Percentiles rank a stretch among this genome's conserved stretches.
phyloP scores from a whole-genome alignment of 2,329 filamentous ascomycete species.

The Aspergillus viridinutans region DNA sequence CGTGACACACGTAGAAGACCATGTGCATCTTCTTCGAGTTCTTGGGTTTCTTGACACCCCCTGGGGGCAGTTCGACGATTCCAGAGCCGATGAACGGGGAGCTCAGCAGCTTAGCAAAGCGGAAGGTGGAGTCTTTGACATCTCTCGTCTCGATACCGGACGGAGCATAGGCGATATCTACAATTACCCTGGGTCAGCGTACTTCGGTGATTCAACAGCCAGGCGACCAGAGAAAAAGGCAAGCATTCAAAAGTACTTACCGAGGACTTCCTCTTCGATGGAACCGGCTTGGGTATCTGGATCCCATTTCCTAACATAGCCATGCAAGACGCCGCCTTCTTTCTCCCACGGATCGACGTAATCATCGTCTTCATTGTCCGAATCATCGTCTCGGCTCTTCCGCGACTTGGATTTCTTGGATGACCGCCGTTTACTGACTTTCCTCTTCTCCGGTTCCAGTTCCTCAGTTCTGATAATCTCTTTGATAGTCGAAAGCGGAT shows the following conservation, averaged over 20 bases:
- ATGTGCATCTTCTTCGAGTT: slow-evolving; percentile 96
- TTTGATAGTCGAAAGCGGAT: slow-evolving; percentile 67
- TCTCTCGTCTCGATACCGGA: slow-evolving; percentile 55
- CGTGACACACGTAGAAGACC: slow-evolving; percentile 85
- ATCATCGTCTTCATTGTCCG: slow-evolving; percentile 37
- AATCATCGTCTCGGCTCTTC: slow-evolving; percentile 35
- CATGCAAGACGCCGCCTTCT: slow-evolving; percentile 41
- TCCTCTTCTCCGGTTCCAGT: slow-evolving; percentile 42
- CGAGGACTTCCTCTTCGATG: slow-evolving; percentile 39
- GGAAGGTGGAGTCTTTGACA: slow-evolving; percentile 66
- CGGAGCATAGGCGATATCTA: slow-evolving; percentile 59
- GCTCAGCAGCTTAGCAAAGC: slow-evolving; percentile 82
- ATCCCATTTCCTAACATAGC: slow-evolving; percentile 44
- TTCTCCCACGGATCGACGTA: slow-evolving; percentile 43
- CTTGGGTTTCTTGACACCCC: slow-evolving; percentile 80
- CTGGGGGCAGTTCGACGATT: slow-evolving; percentile 80
- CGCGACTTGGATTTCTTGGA: slow-evolving; percentile 31
- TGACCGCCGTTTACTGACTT: slow-evolving; percentile 33
- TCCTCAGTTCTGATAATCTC: slow-evolving; percentile 73
- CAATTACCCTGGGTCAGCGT: slow-evolving; percentile 1
- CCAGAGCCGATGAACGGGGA: slow-evolving; percentile 84
- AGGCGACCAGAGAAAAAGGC: neutral
- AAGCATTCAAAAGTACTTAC: slow-evolving; percentile 26
- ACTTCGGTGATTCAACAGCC: neutral
- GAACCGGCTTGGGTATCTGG: slow-evolving; percentile 32